Percentiles rank a stretch among this genome's conserved stretches.
These are phyloP conservation scores for Aspergillus tubingensis DNA, from an alignment of 2,329 filamentous ascomycete genomes.

Conservation along the genomic window DNA sequence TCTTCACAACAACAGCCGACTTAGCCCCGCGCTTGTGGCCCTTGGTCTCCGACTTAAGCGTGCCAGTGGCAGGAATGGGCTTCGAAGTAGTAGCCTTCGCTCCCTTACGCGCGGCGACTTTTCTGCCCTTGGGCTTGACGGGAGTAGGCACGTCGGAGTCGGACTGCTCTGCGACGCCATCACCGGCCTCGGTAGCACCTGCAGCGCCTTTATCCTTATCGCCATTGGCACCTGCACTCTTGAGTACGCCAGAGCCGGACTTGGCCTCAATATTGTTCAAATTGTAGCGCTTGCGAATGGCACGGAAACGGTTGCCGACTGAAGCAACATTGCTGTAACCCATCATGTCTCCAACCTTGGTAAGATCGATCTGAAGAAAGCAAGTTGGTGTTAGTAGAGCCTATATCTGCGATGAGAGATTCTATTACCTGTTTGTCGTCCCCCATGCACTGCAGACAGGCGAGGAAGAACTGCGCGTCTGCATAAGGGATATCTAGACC, in stretches of 20 bases:
- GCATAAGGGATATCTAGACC: conserved; percentile 3
- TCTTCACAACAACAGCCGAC: not conserved
- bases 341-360: conserved; percentile 25
- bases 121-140: conserved; percentile 5
- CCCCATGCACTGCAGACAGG: conserved; percentile 28
- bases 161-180: not conserved
- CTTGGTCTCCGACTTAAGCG: not conserved
- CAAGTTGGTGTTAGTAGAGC: not conserved
- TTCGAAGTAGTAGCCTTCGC: conserved; percentile 19
- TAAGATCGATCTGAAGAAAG: conserved; percentile 28
- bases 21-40: not conserved
- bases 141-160: not conserved
- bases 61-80: conserved; percentile 23
- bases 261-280: conserved; percentile 23
- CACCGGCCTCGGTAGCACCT: not conserved
- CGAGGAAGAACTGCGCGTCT: conserved; percentile 29
- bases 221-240: not conserved
- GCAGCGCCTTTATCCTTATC: not conserved
- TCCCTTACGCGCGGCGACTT: conserved; percentile 19
- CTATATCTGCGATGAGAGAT: too few relatives aligned
- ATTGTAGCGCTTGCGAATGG: conserved; percentile 28
- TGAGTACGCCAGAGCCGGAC: not conserved
- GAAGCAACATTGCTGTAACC: conserved; percentile 32
- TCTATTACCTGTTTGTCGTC: conserved; percentile 19
- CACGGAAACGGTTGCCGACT: conserved; percentile 30